These are phyloP conservation scores for Saccharomycopsis hybrid DNA, from an alignment of 1,139 yeast species.

Conservation along the genomic window DNA sequence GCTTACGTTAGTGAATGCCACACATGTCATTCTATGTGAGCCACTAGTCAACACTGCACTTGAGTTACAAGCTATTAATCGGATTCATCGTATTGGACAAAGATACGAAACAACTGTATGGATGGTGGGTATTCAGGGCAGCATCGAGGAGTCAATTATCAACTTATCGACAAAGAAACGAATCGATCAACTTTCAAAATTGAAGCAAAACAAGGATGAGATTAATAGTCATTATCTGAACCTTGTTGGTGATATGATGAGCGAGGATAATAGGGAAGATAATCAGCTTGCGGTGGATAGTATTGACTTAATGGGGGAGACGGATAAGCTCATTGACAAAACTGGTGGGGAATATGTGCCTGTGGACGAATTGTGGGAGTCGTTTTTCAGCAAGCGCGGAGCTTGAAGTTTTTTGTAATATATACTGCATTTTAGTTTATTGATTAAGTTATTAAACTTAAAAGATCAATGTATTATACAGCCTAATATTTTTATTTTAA, in stretches of 20 bases:
- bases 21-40: conserved; percentile 84
- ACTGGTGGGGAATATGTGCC: conserved; percentile 52
- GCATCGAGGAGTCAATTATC: conserved; percentile 90
- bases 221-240: conserved; percentile 5
- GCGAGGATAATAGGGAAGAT: conserved; percentile 26
- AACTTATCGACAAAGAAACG: conserved; percentile 47
- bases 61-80: conserved; percentile 84
- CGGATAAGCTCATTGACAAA: conserved; percentile 36
- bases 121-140: conserved; percentile 77
- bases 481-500: not conserved
- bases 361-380: conserved; percentile 53
- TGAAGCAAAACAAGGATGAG: conserved; percentile 1
- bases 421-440: too few relatives aligned
- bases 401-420: too few relatives aligned
- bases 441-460: too few relatives aligned
- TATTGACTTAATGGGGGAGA: conserved; percentile 35
- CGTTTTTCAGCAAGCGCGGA: conserved; percentile 35
- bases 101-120: conserved; percentile 73
- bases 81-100: conserved; percentile 93
- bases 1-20: conserved; percentile 81
- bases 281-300: conserved; percentile 30
- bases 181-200: conserved; percentile 32
- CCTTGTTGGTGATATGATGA: not conserved
- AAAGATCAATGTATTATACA: not conserved
- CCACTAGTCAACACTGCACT: conserved; percentile 85